Evolutionary conservation across 1,139 yeast species (phyloP), one percentile per base, ranked within the genome.

Genomic region (Blastobotrys serpentis): DNA sequence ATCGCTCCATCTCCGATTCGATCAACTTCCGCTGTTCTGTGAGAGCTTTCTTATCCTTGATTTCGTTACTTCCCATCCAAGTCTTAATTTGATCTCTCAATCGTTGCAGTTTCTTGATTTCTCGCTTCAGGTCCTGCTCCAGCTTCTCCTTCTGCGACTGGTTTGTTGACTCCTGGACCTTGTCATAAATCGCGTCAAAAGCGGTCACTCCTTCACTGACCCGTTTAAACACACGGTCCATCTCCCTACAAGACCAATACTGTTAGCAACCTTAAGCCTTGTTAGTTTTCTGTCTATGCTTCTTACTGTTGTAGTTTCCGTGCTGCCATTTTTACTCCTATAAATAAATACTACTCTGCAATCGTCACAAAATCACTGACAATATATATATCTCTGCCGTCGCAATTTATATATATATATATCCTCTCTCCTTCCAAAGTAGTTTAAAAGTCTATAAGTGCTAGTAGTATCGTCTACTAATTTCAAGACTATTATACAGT

Each of bases 11-110:
- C 49, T 61, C 70, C 41, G 80, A 80, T 67, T 94, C 97, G 58
- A 94, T 92, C 57, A 82, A 73, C 58, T 83, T 78, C 48, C 98
- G 76, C 60, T 89, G 86, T 53, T 90, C 98, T 55, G 81, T 77
- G 52, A 94, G 70, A 46, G 76, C 69, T 65, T 87, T 85, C 70
- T 89, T 95, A 63, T 92, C 94, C 68, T 94, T 90, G 47, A 90
- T 90, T 55, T 94, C 95, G 60, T 84, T 85, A 59, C 94, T 95
- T 42, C 95, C 81, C 64, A 90, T 73, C 98, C 98, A 94, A 50
- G 87, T 85, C 69, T 94, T 94, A 58, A 94, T 86, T 69, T 90
- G 98, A 68, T 94, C 98, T 66, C 98, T 79, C 63, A 86, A 82
- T 63, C 96, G 81, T 67, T 94, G 99, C 48, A 94, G 76, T 69